phyloP scores from a whole-genome alignment of 2,329 filamentous ascomycete species.

The Triangularia setosa region DNA sequence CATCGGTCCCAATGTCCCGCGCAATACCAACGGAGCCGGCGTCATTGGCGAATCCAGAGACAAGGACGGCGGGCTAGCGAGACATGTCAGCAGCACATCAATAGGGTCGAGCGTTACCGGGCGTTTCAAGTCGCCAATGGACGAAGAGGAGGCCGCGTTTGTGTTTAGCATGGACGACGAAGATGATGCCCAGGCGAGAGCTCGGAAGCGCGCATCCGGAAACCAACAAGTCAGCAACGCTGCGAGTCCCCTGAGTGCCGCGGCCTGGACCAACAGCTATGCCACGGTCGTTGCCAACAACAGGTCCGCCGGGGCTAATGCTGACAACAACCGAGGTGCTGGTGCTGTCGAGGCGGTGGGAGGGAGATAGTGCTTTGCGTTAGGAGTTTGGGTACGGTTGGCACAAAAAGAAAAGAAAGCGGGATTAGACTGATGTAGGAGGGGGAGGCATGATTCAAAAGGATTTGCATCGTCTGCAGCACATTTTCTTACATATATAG shows the following conservation, averaged over 20 bases:
- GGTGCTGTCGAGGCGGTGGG: conserved; percentile 18
- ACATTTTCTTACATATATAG: background rate
- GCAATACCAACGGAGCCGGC: conserved; percentile 36
- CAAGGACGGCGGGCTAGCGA: conserved; percentile 41
- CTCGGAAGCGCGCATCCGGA: conserved; percentile 48
- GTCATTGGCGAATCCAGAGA: conserved; percentile 38
- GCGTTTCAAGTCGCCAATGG: conserved; percentile 61
- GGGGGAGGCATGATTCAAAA: background rate
- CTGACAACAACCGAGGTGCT: conserved; percentile 6
- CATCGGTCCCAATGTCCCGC: conserved; percentile 47
- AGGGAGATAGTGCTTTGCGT: conserved; percentile 15
- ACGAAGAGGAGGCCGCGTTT: conserved; percentile 61
- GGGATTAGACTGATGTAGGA: background rate
- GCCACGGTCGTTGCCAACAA: conserved; percentile 31
- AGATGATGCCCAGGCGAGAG: conserved; percentile 46
- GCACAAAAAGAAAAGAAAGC: background rate
- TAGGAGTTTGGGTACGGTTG: background rate
- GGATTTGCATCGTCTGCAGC: background rate
- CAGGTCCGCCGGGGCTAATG: conserved; percentile 12
- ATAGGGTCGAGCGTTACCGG: conserved; percentile 52
- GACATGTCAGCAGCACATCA: conserved; percentile 58
- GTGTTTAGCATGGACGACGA: conserved; percentile 62
- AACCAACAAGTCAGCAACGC: conserved; percentile 20
- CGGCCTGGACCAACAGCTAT: conserved; percentile 44
- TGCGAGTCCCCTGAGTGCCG: conserved; percentile 27